phyloP scores from a whole-genome alignment of 2,329 filamentous ascomycete species.

The Arthrobotrys musiformis region DNA sequence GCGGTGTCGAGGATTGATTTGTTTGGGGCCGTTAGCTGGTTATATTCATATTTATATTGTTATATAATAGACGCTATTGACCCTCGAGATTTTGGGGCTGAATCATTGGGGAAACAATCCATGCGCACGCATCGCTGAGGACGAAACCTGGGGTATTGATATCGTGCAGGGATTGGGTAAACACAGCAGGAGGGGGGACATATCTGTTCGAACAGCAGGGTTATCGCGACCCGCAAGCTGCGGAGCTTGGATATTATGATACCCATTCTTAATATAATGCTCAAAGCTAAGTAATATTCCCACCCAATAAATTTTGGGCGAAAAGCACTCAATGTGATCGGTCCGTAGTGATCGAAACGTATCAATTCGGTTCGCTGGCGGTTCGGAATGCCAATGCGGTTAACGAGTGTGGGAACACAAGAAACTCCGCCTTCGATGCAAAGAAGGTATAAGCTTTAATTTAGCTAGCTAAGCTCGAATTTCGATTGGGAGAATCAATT shows the following conservation, averaged over 20 bases:
- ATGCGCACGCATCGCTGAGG: background rate
- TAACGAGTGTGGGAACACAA: conserved; percentile 13
- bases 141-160: background rate
- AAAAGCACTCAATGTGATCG: background rate
- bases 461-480: background rate
- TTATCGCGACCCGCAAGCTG: conserved; percentile 24
- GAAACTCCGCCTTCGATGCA: no score
- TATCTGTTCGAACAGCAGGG: conserved; percentile 38
- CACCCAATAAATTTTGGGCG: background rate
- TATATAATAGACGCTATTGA: no score
- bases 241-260: conserved; percentile 34
- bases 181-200: conserved; percentile 13
- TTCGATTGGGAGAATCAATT: background rate
- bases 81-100: no score
- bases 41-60: no score
- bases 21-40: conserved; percentile 28
- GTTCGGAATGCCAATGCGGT: background rate
- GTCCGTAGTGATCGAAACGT: no score
- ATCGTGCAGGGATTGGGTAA: background rate
- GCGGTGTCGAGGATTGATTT: conserved; percentile 30
- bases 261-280: conserved; percentile 25
- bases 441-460: background rate
- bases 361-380: background rate
- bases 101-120: no score
- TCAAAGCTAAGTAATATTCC: background rate